Base-by-base conservation (phyloP, 352 stramenopile species). In the Phytopythium aichiense region DNA sequence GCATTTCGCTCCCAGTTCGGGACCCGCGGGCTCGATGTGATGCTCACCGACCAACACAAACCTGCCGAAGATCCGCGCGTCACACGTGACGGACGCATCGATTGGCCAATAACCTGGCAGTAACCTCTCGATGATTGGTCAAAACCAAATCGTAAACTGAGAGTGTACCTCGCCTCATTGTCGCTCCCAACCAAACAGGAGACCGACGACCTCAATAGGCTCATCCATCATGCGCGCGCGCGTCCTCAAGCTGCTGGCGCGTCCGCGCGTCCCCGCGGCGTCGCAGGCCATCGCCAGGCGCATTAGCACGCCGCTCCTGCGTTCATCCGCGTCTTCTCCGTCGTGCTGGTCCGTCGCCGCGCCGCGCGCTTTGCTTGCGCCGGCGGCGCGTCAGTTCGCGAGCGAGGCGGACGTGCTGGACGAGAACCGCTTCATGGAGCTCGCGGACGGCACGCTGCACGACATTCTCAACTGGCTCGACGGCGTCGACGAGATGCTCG, bases 401-500 rank as follows among this genome's bases (percentile, higher is more conserved):
- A 58, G 31, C 52, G 52, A 56, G 68, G 23, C 35, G 9, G 54
- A 50, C 25, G 23, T 49, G 12, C 22, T 60, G 54, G 54, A 60
- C n/a, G 87, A 95, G 63, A 73, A 90, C 68, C 72, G 85, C 61
- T 95, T 94, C 65, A 62, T 92, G 68, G 77, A 91, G 64, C 67
- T 92, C 40, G 86, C 83, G 33, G 87, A 95, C 64, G 68, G 74
- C 40, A 82, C 83, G 53, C 69, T 95, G 66, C 72, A 90, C 57
- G 72, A 81, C 7, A 91, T 95, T 65, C 70, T 91, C 63, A 81
- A 70, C 55, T 90, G 81, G 80, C 60, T 95, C 46, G 87, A 94
- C 60, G 87, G 85, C 43, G 81, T 95, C 33, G 87, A 95, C 52
- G 84, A 92, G 63, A 92, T 94, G 79, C 74, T 95, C 1, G 84